A percentile compares a stretch with the other conserved stretches of the same genome.
phyloP scores from a whole-genome alignment of 192 early-diverging fungal species.

The Backusella sp. region DNA sequence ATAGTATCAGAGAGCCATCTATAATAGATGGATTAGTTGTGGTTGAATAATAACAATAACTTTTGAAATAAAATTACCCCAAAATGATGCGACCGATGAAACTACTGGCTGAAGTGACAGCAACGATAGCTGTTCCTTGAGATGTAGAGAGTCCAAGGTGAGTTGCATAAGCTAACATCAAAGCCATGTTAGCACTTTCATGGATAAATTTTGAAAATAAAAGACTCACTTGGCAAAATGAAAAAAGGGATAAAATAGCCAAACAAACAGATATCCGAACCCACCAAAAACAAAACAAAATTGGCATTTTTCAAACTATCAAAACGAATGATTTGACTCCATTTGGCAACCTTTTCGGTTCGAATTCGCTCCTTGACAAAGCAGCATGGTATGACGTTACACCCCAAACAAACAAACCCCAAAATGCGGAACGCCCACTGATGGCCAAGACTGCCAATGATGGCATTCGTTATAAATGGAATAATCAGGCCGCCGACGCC shows the following conservation, averaged over 20 bases:
- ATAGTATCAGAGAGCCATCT: conserved; percentile 19
- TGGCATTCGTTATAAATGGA: conserved; percentile 50
- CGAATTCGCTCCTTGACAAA: conserved; percentile 18
- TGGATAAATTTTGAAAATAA: too few relatives aligned
- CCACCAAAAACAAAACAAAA: conserved; percentile 19
- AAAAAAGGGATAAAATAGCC: conserved; percentile 34
- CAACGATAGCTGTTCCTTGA: conserved; percentile 19
- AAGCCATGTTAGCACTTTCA: not conserved
- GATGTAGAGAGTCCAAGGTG: conserved; percentile 16
- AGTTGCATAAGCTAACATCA: conserved; percentile 18
- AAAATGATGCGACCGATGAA: conserved; percentile 27
- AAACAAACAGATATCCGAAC: conserved; percentile 13
- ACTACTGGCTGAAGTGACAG: conserved; percentile 20
- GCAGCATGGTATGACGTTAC: not conserved
- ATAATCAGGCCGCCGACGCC: conserved; percentile 72
- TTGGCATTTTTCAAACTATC: conserved; percentile 19
- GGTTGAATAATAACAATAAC: not conserved
- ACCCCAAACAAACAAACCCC: conserved; percentile 19
- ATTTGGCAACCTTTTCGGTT: not conserved
- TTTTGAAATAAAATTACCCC: not conserved
- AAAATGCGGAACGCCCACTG: conserved; percentile 43
- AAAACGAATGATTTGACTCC: conserved; percentile 17
- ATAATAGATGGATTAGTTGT: not conserved
- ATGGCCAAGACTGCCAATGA: conserved; percentile 53
- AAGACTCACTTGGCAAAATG: conserved; percentile 22